Percentiles rank a stretch among this genome's conserved stretches.
Evolutionary conservation across 805 yeast species (phyloP).

Genomic region (Candida quercuum): DNA sequence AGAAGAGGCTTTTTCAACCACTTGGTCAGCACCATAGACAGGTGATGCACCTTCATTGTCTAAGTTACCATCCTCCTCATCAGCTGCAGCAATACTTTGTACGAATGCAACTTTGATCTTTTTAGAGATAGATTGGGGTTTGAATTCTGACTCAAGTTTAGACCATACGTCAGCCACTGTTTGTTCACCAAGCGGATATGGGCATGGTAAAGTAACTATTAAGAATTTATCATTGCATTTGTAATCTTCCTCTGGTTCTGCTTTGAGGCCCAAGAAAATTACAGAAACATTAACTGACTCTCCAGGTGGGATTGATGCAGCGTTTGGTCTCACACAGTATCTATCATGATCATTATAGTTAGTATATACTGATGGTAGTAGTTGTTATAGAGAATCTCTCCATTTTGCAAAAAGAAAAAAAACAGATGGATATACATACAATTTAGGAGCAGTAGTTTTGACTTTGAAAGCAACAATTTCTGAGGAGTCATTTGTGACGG

Average conservation of each 20-base stretch:
- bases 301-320: constrained; percentile 75
- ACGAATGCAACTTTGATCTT: constrained; percentile 61
- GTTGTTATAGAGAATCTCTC: no score
- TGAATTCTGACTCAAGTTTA: constrained; percentile 55
- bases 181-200: constrained; percentile 47
- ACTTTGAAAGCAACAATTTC: constrained; percentile 83
- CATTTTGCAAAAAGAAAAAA: no score
- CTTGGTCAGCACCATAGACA: constrained; percentile 2
- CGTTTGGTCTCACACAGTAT: constrained; percentile 94
- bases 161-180: constrained; percentile 71
- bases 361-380: no score
- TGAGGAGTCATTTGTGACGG: constrained; percentile 50
- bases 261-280: constrained; percentile 76
- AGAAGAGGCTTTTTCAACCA: constrained; percentile 5
- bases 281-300: constrained; percentile 67
- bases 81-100: constrained; percentile 19
- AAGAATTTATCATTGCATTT: constrained; percentile 91
- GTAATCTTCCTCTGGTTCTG: constrained; percentile 67
- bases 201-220: constrained; percentile 79
- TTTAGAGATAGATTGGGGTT: constrained; percentile 51
- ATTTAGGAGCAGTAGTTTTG: constrained; percentile 95
- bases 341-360: no score
- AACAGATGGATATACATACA: constrained; percentile 30
- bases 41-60: constrained; percentile 13
- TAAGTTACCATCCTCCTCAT: constrained; percentile 13